A percentile compares a stretch with the other conserved stretches of the same genome.
phyloP scores from a whole-genome alignment of 129 eudicot species.

The Erigeron canadensis region DNA sequence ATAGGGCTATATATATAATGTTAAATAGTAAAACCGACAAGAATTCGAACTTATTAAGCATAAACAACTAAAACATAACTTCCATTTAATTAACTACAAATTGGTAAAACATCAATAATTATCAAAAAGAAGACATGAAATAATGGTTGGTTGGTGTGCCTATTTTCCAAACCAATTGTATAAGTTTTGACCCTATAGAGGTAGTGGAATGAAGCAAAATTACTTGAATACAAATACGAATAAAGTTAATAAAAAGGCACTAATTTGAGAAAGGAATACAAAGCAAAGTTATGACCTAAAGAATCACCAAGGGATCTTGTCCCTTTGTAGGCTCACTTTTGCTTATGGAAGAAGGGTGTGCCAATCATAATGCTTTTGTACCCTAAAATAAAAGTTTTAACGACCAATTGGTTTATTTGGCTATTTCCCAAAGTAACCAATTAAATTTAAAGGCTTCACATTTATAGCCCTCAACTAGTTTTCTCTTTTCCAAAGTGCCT shows the following conservation, averaged over 20 bases:
- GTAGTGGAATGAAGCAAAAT: slow-evolving; percentile 31
- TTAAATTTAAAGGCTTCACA: slow-evolving; percentile 30
- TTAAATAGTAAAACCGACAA: neutral
- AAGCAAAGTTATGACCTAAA: slow-evolving; percentile 42
- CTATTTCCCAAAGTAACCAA: slow-evolving; percentile 41
- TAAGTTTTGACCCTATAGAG: slow-evolving; percentile 31
- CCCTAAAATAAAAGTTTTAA: slow-evolving; percentile 21
- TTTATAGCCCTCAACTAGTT: slow-evolving; percentile 33
- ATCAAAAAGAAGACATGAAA: neutral
- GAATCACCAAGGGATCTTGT: slow-evolving; percentile 44
- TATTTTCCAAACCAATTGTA: slow-evolving; percentile 21
- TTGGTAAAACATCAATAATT: neutral
- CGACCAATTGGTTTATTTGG: slow-evolving; percentile 27
- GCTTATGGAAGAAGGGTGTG: slow-evolving; percentile 33
- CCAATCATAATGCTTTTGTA: slow-evolving; percentile 41
- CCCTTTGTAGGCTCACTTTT: slow-evolving; percentile 46
- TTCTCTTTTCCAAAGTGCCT: slow-evolving; percentile 35
- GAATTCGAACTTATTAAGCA: neutral
- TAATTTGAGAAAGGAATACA: slow-evolving; percentile 30
- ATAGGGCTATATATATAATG: neutral
- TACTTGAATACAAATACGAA: slow-evolving; percentile 19
- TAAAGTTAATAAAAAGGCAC: slow-evolving; percentile 30
- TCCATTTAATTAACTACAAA: neutral
- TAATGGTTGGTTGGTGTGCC: slow-evolving; percentile 22
- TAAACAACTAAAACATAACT: neutral